Base-by-base conservation (phyloP, 106 monocot species). In the Dendrobium officinale region DNA sequence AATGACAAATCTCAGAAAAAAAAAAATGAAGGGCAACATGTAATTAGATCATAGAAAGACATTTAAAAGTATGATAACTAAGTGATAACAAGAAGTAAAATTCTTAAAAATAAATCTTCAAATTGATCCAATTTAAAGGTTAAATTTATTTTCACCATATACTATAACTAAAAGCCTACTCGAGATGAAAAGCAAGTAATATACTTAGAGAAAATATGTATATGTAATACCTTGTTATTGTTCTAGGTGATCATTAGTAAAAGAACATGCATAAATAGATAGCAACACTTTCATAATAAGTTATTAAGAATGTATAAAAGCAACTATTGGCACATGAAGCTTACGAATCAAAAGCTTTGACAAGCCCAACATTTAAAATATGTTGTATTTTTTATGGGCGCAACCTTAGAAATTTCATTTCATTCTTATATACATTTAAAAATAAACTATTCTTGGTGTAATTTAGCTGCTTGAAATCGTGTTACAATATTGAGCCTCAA, bases 401-500 rank as follows among this genome's bases (percentile, higher is more conserved):
- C 37, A 37, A 37, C 2, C 2, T 37, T 37, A 37, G 37, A 37
- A 37, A 37, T 37, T 37, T 37, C 37, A 37, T 37, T 37, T 37
- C 37, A 37, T 37, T 37, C 37, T 3, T 37, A 37, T 37, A 3
- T 37, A 37, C 37, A 37, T 37, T 37, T 29, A 29, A 0, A 37
- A 37, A 37, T 2, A 37, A 37, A 37, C 37, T 37, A 37, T 37
- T 37, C 3, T 37, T 37, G 37, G 37, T 37, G 78, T 86, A 86
- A 47, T 97, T 97, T 43, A 49, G 84, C 18, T 24, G 4, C 45
- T 92, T 94, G 96, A 79, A 26, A 40, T 83, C 80, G 13, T 18
- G 40, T 22, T 92, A 93, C 72, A 72, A 58, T 1, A 83, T 93
- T 55, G 85, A 90, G 64, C 87, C 82, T 11, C 85, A 77, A 79